phyloP scores from a whole-genome alignment of 2,329 filamentous ascomycete species.

The Samsoniella hepiali region DNA sequence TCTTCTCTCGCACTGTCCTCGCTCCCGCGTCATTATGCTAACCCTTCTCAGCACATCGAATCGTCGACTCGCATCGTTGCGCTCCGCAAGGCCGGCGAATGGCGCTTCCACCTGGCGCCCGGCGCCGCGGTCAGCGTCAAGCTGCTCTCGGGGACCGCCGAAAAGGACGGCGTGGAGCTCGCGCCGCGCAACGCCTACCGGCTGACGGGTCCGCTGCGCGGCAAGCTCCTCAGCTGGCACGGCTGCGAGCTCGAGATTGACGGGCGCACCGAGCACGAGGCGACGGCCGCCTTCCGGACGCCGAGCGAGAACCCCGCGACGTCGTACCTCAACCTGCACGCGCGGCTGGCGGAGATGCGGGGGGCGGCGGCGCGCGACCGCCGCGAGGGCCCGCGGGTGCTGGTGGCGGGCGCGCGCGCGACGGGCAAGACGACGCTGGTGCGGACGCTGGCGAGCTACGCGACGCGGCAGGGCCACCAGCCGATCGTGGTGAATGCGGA shows the following conservation, averaged over 20 bases:
- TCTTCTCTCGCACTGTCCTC: not conserved
- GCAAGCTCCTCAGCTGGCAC: constrained; percentile 88
- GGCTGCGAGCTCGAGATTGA: constrained; percentile 82
- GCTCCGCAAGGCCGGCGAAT: constrained; percentile 67
- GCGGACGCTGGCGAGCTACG: constrained; percentile 76
- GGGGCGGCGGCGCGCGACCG: constrained; percentile 50
- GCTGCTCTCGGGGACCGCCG: constrained; percentile 77
- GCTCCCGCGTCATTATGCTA: not conserved
- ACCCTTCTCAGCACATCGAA: constrained; percentile 30
- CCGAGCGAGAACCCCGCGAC: constrained; percentile 78
- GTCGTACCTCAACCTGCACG: constrained; percentile 81
- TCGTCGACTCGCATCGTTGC: constrained; percentile 44
- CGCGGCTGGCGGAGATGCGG: constrained; percentile 74
- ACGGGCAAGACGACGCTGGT: constrained; percentile 80
- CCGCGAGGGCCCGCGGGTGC: constrained; percentile 69
- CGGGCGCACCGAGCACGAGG: constrained; percentile 53
- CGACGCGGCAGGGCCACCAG: constrained; percentile 68
- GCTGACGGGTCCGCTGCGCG: constrained; percentile 71
- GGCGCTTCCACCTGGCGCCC: constrained; percentile 70
- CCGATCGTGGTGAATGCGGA: constrained; percentile 84
- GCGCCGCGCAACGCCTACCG: constrained; percentile 75
- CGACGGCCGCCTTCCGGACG: constrained; percentile 59
- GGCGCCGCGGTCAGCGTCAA: constrained; percentile 47
- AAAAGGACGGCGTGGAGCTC: constrained; percentile 93
- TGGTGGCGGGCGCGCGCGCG: constrained; percentile 75